These are phyloP conservation scores for Entomortierella lignicola DNA, from an alignment of 192 early-diverging fungal genomes.

Conservation along the genomic window DNA sequence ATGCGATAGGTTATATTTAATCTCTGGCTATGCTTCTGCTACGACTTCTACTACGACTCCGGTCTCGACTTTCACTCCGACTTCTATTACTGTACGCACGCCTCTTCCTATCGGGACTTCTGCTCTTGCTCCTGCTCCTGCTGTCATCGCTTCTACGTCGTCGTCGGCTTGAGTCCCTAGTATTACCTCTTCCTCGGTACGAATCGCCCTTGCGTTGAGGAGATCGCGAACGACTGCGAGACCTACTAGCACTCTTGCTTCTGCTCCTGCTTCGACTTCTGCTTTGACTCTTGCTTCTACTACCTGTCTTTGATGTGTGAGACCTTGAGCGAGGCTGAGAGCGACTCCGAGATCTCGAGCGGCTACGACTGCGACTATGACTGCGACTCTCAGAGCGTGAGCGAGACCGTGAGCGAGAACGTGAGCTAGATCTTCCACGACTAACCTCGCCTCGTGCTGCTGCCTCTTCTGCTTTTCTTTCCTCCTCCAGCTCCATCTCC, in stretches of 20 bases:
- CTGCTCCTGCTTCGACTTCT: slow-evolving; percentile 17
- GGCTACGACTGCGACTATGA: neutral
- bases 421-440: slow-evolving; percentile 26
- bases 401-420: slow-evolving; percentile 34
- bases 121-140: slow-evolving; percentile 17
- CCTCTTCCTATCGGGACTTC: slow-evolving; percentile 31
- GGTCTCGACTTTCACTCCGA: neutral
- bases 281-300: slow-evolving; percentile 21
- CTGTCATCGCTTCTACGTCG: slow-evolving; percentile 4
- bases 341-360: slow-evolving; percentile 13
- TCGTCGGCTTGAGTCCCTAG: neutral
- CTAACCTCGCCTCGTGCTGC: slow-evolving; percentile 14
- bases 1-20: too few relatives aligned
- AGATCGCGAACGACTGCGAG: slow-evolving; percentile 6
- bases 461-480: slow-evolving; percentile 23
- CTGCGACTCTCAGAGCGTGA: neutral
- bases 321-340: slow-evolving; percentile 1
- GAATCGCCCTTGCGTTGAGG: neutral
- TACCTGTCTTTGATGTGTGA: neutral
- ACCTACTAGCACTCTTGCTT: slow-evolving; percentile 4
- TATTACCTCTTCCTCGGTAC: neutral
- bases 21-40: slow-evolving; percentile 8
- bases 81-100: neutral
- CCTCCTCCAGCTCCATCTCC: slow-evolving; percentile 53
- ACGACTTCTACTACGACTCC: neutral